A percentile compares a stretch with the other conserved stretches of the same genome.
Evolutionary conservation across 2,329 filamentous ascomycete genomes (phyloP).

Genomic region (Paraphaeosphaeria minitans): DNA sequence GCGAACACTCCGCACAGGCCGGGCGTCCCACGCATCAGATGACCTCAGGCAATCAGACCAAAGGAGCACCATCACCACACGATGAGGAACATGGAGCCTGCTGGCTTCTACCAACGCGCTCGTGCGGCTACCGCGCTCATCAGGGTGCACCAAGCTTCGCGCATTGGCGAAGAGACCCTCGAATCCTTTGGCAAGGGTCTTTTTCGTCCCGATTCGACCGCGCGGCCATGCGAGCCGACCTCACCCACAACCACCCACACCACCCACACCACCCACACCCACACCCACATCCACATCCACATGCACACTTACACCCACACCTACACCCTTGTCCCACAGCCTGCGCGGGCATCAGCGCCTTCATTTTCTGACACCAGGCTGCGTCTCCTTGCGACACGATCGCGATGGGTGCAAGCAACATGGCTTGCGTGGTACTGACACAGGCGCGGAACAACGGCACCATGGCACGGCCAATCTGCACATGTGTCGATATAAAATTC

Average conservation of each 20-base stretch:
- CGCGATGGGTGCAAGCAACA: neutral
- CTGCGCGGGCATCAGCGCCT: slow-evolving; percentile 3
- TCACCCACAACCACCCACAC: neutral
- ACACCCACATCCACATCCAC: neutral
- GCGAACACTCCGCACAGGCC: slow-evolving; percentile 1
- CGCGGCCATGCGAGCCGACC: neutral
- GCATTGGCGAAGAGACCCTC: slow-evolving; percentile 8
- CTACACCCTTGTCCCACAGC: neutral
- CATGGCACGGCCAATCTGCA: neutral
- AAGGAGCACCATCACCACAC: slow-evolving; percentile 5
- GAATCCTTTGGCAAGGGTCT: slow-evolving; percentile 7
- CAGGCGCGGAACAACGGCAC: neutral
- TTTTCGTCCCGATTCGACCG: slow-evolving; percentile 5
- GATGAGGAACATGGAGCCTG: slow-evolving; percentile 10
- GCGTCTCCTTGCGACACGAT: neutral
- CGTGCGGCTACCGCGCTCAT: slow-evolving; percentile 30
- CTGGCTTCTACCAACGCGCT: neutral
- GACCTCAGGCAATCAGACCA: slow-evolving; percentile 2
- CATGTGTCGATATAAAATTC: slow-evolving; percentile 14
- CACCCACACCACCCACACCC: too few relatives aligned
- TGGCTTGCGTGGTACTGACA: neutral
- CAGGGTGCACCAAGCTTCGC: slow-evolving; percentile 20
- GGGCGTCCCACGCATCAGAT: slow-evolving; percentile 5
- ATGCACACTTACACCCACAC: neutral
- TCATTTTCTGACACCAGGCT: slow-evolving; percentile 7